These are phyloP conservation scores for Gleditsia sinensis DNA, from an alignment of 306 rosid species.

Conservation along the genomic window DNA sequence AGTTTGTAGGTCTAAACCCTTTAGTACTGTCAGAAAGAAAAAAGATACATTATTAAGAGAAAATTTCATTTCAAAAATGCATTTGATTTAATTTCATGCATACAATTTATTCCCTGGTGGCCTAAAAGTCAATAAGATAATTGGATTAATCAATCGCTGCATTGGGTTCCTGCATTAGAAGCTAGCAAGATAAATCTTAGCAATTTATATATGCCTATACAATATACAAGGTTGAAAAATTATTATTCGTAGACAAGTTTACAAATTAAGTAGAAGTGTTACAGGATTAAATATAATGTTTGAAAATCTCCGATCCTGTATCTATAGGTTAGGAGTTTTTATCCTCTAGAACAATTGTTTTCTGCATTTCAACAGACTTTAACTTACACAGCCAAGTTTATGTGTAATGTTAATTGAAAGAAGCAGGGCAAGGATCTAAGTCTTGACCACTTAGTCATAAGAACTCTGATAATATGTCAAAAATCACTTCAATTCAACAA, in stretches of 20 bases:
- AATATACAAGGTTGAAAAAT: not conserved
- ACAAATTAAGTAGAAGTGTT: too few relatives aligned
- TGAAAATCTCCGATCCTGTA: too few relatives aligned
- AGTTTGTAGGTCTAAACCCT: conserved; percentile 43
- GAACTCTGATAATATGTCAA: too few relatives aligned
- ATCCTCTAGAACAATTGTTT: not conserved
- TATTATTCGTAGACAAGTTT: not conserved
- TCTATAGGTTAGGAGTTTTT: too few relatives aligned
- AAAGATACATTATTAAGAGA: not conserved
- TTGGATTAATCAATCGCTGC: not conserved
- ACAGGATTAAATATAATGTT: too few relatives aligned
- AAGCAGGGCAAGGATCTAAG: too few relatives aligned
- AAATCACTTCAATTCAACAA: too few relatives aligned
- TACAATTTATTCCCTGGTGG: not conserved
- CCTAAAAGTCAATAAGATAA: not conserved
- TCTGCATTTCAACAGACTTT: too few relatives aligned
- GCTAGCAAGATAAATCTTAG: too few relatives aligned
- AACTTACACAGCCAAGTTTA: not conserved
- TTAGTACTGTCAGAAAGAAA: conserved; percentile 36
- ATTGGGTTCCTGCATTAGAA: too few relatives aligned
- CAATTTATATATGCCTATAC: not conserved
- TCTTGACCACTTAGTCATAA: too few relatives aligned
- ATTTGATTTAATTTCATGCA: not conserved
- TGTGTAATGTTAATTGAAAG: too few relatives aligned
- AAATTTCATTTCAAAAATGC: not conserved